Evolutionary conservation across 768 basidiomycete genomes (phyloP).

Genomic region (Trichaptum fuscoviolaceum): DNA sequence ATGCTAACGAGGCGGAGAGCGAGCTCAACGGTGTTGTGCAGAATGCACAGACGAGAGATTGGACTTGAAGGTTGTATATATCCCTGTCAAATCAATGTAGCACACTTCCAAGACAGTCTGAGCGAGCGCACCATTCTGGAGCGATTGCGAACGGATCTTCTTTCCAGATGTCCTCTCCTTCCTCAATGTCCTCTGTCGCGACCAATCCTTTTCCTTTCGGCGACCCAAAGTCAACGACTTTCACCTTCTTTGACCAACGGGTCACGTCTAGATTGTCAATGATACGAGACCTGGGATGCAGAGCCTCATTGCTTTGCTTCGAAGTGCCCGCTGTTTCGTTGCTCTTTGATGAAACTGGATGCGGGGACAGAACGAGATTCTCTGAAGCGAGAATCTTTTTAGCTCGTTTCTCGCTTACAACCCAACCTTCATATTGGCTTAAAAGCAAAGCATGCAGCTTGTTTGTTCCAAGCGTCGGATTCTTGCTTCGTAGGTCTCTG

Average conservation of each 20-base stretch:
- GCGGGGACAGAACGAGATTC: constrained; percentile 36
- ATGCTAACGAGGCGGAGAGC: constrained; percentile 34
- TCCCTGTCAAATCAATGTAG: constrained; percentile 43
- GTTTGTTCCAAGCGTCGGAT: constrained; percentile 63
- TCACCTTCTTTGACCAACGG: constrained; percentile 58
- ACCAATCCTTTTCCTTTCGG: constrained; percentile 82
- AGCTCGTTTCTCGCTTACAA: constrained; percentile 79
- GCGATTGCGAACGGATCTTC: constrained; percentile 79
- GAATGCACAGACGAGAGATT: constrained; percentile 58
- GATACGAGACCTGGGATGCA: constrained; percentile 58
- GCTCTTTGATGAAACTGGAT: constrained; percentile 10
- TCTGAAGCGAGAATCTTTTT: constrained; percentile 63
- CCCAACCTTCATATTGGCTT: constrained; percentile 57
- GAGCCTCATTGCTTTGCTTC: constrained; percentile 10
- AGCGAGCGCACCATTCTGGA: constrained; percentile 54
- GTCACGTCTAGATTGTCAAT: constrained; percentile 57
- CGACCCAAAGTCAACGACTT: constrained; percentile 61
- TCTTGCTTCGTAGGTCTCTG: constrained; percentile 44
- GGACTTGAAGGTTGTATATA: constrained; percentile 63
- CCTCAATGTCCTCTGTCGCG: constrained; percentile 57
- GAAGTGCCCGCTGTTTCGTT: constrained; percentile 9
- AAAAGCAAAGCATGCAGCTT: constrained; percentile 68
- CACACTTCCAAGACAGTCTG: constrained; percentile 3
- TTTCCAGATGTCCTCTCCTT: constrained; percentile 77
- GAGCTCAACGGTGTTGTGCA: constrained; percentile 63